Conservation (phyloP, 2,329 filamentous ascomycete species). For the Sclerotinia trifoliorum region DNA sequence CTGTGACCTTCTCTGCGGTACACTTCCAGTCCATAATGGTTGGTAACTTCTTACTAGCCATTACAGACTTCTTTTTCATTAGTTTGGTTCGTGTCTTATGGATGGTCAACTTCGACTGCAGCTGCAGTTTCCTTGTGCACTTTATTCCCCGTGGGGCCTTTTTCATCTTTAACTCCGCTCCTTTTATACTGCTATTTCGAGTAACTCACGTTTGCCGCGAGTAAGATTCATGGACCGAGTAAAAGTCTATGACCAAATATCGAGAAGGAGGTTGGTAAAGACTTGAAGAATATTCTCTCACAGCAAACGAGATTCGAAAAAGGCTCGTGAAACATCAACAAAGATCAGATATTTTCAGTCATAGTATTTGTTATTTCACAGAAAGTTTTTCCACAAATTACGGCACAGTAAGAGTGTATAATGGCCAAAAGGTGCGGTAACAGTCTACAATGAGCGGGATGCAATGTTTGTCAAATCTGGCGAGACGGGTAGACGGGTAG, state of each 20-base stretch:
- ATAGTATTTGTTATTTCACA: neutral
- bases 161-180: neutral
- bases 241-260: neutral
- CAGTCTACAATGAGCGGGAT: neutral
- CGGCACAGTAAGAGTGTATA: neutral
- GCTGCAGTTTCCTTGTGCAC: neutral
- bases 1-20: neutral
- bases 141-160: neutral
- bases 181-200: neutral
- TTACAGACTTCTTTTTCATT: neutral
- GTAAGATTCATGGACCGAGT: neutral
- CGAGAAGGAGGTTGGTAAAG: too few relatives aligned
- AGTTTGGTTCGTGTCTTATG: neutral
- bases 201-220: neutral
- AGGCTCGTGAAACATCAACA: neutral
- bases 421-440: neutral
- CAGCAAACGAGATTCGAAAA: neutral
- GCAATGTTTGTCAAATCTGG: neutral
- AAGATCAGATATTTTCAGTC: neutral
- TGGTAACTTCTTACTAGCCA: neutral
- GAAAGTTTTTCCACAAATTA: neutral
- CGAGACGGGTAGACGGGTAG: conserved; percentile 4
- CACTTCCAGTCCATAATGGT: neutral
- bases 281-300: neutral
- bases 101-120: neutral